Conservation (phyloP, 1,139 yeast species). For the Yamadazyma taylorii region DNA sequence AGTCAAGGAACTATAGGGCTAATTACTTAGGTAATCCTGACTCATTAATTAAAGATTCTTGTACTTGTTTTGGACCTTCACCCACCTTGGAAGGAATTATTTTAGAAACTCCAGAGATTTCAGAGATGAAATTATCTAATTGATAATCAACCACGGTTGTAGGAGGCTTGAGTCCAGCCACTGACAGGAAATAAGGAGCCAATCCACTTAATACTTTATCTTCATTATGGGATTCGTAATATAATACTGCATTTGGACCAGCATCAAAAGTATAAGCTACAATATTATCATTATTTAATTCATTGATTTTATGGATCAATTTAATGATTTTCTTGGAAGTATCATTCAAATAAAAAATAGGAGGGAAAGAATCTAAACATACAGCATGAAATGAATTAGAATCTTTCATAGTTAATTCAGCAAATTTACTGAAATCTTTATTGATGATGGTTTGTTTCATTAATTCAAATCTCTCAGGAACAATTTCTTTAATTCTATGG, state of each 20-base stretch:
- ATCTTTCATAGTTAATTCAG: conserved; percentile 90
- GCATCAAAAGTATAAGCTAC: conserved; percentile 99
- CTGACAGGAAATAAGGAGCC: conserved; percentile 14
- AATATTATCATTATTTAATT: conserved; percentile 57
- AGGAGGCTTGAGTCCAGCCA: conserved; percentile 15
- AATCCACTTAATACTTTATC: conserved; percentile 60
- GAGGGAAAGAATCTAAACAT: conserved; percentile 92
- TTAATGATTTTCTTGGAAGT: conserved; percentile 88
- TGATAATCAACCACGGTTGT: conserved; percentile 6
- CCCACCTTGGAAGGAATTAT: conserved; percentile 86
- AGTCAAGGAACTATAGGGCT: too few relatives aligned
- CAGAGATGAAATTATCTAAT: conserved; percentile 20
- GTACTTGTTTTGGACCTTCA: conserved; percentile 70
- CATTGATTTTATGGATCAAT: conserved; percentile 77
- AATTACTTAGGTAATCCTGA: conserved; percentile 31
- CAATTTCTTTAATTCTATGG: conserved; percentile 75
- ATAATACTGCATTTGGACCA: conserved; percentile 97
- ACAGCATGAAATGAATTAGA: conserved; percentile 97
- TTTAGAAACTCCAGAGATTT: conserved; percentile 71
- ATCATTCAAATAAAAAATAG: conserved; percentile 92
- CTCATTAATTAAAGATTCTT: conserved; percentile 52
- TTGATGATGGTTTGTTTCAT: conserved; percentile 76
- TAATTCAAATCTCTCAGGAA: conserved; percentile 76
- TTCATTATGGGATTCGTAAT: conserved; percentile 78
- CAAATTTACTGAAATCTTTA: conserved; percentile 77